Evolutionary conservation across 257 asterid genomes (phyloP).

Genomic region (Catharanthus roseus): DNA sequence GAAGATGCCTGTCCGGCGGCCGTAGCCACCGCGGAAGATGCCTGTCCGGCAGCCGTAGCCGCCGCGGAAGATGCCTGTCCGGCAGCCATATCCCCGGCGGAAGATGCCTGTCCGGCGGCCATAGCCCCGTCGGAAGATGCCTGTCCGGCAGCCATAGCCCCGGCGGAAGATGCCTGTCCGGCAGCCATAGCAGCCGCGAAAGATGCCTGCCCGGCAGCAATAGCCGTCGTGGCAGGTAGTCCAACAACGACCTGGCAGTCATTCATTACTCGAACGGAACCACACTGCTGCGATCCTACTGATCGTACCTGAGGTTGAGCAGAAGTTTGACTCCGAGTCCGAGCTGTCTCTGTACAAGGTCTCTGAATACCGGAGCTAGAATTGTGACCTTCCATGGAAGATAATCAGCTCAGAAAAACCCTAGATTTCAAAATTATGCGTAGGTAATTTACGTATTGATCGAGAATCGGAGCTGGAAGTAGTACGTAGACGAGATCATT

Average conservation of each 20-base stretch:
- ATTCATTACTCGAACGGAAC: slow-evolving; percentile 19
- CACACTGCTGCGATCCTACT: slow-evolving; percentile 20
- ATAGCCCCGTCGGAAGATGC: slow-evolving; percentile 19
- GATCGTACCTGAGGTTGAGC: slow-evolving; percentile 36
- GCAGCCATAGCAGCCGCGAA: slow-evolving; percentile 17
- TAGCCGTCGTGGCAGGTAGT: slow-evolving; percentile 20
- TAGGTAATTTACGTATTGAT: neutral
- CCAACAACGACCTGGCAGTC: slow-evolving; percentile 27
- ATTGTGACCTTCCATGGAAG: slow-evolving; percentile 21
- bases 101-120: slow-evolving; percentile 11
- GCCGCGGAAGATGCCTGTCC: slow-evolving; percentile 13
- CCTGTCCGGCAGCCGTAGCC: slow-evolving; percentile 21
- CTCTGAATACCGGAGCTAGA: slow-evolving; percentile 16
- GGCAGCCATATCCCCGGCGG: slow-evolving; percentile 21
- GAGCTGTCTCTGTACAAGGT: slow-evolving; percentile 22
- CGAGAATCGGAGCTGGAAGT: neutral
- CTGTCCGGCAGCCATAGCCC: slow-evolving; percentile 21
- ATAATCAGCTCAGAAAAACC: slow-evolving; percentile 17
- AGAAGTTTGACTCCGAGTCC: slow-evolving; percentile 48
- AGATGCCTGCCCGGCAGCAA: slow-evolving; percentile 10
- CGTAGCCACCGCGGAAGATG: slow-evolving; percentile 17
- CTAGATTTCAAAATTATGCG: slow-evolving; percentile 14
- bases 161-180: slow-evolving; percentile 11
- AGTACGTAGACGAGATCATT: slow-evolving; percentile 16
- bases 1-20: slow-evolving; percentile 12